Evolutionary conservation across 2,329 filamentous ascomycete genomes (phyloP), one percentile per base, ranked within the genome.

Genomic region (Pyrenophora seminiperda): DNA sequence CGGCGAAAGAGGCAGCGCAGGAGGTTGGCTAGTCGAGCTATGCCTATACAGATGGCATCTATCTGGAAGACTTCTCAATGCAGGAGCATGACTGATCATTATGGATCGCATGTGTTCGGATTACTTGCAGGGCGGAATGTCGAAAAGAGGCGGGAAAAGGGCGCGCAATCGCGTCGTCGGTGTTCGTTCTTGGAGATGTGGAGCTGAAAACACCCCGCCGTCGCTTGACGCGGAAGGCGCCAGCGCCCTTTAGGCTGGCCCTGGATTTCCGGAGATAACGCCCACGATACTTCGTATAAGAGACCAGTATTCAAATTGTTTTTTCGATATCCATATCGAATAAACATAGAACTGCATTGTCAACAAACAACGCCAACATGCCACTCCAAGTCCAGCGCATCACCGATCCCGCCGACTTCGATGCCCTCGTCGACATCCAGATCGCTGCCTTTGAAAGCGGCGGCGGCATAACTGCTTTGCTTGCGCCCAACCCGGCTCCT

Each of bases 321-420:
- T 10, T 27, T 10, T 27, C 13, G 9, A 27, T 27, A 27, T 4
- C 24, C 9, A 11, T 27, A 13, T 3, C 4, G 1, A 7, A 27
- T 10, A 27, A 7, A 27, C 10, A 9, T 1, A 27, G 9, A 10
- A 27, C 19, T 13, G 10, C 36, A 13, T 2, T 7, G 7, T 7
- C 9, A 7, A 9, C 15, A 10, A 14, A 13, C 18, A 10, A 10
- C 9, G 7, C 13, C 41, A 60, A 46, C 1, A 75, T 75, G 72
- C 63, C 65, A 14, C 67, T 75, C 34, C 59, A 73, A 62, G 32
- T 75, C 17, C 65, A 59, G 6, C 66, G 55, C 7, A 46, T 69
- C 24, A 44, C 48, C 19, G 47, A 44, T 2, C 59, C 66, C 18
- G 24, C 54, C 32, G 72, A 75, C 50, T 47, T 72, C 13, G 53